Conservation (phyloP, 768 basidiomycete genomes). For the Amanita polypyramis region DNA sequence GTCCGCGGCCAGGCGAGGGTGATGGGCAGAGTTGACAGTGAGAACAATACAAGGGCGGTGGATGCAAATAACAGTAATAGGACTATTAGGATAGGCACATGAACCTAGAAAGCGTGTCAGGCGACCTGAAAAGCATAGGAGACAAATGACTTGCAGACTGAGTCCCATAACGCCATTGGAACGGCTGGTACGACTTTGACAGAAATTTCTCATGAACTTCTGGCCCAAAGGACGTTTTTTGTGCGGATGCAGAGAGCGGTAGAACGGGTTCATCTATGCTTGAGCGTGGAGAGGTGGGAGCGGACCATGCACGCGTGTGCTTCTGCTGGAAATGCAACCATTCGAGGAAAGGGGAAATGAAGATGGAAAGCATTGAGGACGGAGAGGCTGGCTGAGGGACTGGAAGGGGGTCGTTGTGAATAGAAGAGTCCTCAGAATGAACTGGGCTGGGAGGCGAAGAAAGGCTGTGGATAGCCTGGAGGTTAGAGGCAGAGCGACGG, state of each 20-base stretch:
- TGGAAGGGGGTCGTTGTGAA: constrained; percentile 9
- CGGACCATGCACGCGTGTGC: constrained; percentile 30
- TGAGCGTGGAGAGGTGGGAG: constrained; percentile 34
- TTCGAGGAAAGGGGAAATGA: constrained; percentile 41
- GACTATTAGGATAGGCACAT: constrained; percentile 31
- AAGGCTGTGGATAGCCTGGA: constrained; percentile 19
- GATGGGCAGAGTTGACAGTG: constrained; percentile 72
- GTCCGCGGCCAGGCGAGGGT: constrained; percentile 70
- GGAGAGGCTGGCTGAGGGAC: constrained; percentile 11
- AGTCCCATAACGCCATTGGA: constrained; percentile 22
- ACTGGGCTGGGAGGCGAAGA: constrained; percentile 8
- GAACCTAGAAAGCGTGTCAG: constrained; percentile 18
- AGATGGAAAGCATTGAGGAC: constrained; percentile 39
- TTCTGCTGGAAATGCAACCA: constrained; percentile 38
- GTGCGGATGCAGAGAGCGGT: constrained; percentile 44
- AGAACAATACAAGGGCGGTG: constrained; percentile 59
- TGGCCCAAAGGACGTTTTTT: constrained; percentile 17
- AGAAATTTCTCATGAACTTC: constrained; percentile 15
- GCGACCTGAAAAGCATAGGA: constrained; percentile 7
- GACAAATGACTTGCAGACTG: constrained; percentile 20
- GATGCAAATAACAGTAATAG: constrained; percentile 52
- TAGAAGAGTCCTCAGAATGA: constrained; percentile 8
- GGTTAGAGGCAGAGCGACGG: constrained; percentile 39
- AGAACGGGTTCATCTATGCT: constrained; percentile 36
- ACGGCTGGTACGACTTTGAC: constrained; percentile 31